Base-by-base conservation (phyloP, 2,329 filamentous ascomycete genomes). In the Aspergillus candidus region DNA sequence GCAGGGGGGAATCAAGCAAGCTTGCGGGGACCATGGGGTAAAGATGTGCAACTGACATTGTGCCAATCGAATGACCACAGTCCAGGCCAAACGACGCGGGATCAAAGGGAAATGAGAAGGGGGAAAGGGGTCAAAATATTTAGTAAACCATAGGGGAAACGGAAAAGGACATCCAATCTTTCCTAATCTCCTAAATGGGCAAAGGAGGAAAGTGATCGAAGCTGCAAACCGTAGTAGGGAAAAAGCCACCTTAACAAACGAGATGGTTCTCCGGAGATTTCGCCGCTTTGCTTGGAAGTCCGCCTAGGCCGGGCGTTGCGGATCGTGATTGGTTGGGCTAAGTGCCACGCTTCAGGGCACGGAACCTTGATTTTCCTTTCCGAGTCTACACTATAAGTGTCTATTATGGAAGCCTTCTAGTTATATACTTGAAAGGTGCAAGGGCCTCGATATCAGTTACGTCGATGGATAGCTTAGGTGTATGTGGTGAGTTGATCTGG, bases 31-130 rank as follows among this genome's bases (percentile, higher is more conserved):
- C 47, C 40, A 30, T 14, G 42, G 18, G 27, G 34, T 48, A 13
- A 39, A 37, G 17, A 35, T 31, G 41, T 43, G 7, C 22, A 41
- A 57, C 59, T 48, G 30, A 65, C 62, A 65, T 66, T 42, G 44
- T 61, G 60, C 56, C 53, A 60, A 52, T 56, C 52, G 53, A 52
- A 50, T 53, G 62, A 60, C 61, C 62, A 58, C 55, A 41, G 49
- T 51, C 44, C 50, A 48, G 53, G 58, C 55, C 58, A 52, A 48
- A 52, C 44, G 53, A 54, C 40, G 43, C 42, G 43, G 43, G 41
- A 44, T 39, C 22, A 27, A 27, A 27, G 22, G 22, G 22, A 27
- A 27, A 27, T 41, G 43, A 41, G 41, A 46, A 18, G 35, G 18
- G 39, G 37, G 14, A 27, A 18, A 45, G 35, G 11, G 15, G 6